Percentiles rank a stretch among this genome's conserved stretches.
These are phyloP conservation scores for Immersiella caudata DNA, from an alignment of 495 filamentous ascomycete genomes.

Conservation along the genomic window DNA sequence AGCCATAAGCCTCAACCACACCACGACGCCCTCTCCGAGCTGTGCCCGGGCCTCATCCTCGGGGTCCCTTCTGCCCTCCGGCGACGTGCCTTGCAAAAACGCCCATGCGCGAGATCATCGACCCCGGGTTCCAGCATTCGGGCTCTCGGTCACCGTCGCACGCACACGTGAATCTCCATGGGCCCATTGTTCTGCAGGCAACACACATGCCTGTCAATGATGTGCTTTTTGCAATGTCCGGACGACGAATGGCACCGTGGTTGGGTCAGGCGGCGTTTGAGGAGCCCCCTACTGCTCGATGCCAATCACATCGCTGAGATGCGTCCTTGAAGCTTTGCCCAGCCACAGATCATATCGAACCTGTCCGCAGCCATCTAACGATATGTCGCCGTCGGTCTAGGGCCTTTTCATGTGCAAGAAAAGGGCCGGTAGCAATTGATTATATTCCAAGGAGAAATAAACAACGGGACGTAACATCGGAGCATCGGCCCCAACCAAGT, in stretches of 20 bases:
- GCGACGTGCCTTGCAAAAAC: background rate
- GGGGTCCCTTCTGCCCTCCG: background rate
- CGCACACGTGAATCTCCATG: background rate
- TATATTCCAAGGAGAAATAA: background rate
- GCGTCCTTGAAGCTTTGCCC: background rate
- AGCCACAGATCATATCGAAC: constrained; percentile 3
- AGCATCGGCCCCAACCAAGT: background rate
- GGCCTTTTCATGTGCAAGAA: background rate
- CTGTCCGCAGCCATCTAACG: background rate
- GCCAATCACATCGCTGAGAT: background rate
- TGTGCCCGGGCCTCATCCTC: background rate
- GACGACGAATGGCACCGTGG: background rate
- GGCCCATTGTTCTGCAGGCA: background rate
- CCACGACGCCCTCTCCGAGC: background rate
- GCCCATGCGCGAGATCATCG: constrained; percentile 12
- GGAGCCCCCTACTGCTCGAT: background rate
- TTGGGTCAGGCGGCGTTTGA: background rate
- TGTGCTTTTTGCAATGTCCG: background rate
- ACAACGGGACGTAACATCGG: constrained; percentile 5
- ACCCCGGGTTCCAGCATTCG: background rate
- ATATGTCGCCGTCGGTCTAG: constrained; percentile 5
- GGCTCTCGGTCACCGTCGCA: background rate
- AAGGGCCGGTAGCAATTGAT: constrained; percentile 2
- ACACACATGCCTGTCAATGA: background rate
- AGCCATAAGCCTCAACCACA: constrained; percentile 3